Evolutionary conservation across 1,284 basidiomycete species (phyloP), one percentile per base, ranked within the genome.

Genomic region (Anthracocystis setariae): DNA sequence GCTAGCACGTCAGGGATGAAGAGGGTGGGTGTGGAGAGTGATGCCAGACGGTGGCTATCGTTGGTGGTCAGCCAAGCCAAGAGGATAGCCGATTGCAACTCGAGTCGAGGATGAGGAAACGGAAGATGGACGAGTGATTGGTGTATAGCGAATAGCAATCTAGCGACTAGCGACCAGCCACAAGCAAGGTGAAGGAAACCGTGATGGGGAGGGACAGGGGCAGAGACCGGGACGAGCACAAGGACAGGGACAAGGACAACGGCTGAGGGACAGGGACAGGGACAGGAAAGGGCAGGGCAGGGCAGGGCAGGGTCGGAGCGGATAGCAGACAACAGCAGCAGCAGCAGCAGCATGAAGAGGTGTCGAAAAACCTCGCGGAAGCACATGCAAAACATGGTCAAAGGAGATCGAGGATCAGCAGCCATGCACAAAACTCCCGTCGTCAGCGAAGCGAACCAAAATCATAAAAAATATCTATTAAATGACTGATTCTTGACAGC

Each of bases 1-100:
- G n/a, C n/a, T n/a, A n/a, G n/a, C n/a, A n/a, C n/a, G n/a, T n/a
- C n/a, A n/a, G n/a, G n/a, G n/a, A n/a, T n/a, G 20, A 18, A 25
- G 48, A 50, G 13, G 38, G 18, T 29, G 48, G 38, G 21, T 32
- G 49, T 27, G 27, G 39, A 25, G 38, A 50, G 40, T 10, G 38
- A 27, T n/a, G 24, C 25, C 13, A 17, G 18, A 32, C 37, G n/a
- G 46, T 17, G 23, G 33, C n/a, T 12, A 46, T 13, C 18, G 29
- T 21, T 15, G 46, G 21, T 48, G 46, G 46, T 47, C 12, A 25
- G 46, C 33, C 35, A 38, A 46, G 44, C 44, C 44, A 32, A 46
- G 44, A 44, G 3, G 17, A n/a, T 15, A 29, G 29, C 29, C 29
- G 29, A 12, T 37, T 37, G 35, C 35, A 37, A 37, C 35, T 37